Percentiles rank a stretch among this genome's conserved stretches.
phyloP scores from a whole-genome alignment of 2,329 filamentous ascomycete species.

The Penicillium sp. region DNA sequence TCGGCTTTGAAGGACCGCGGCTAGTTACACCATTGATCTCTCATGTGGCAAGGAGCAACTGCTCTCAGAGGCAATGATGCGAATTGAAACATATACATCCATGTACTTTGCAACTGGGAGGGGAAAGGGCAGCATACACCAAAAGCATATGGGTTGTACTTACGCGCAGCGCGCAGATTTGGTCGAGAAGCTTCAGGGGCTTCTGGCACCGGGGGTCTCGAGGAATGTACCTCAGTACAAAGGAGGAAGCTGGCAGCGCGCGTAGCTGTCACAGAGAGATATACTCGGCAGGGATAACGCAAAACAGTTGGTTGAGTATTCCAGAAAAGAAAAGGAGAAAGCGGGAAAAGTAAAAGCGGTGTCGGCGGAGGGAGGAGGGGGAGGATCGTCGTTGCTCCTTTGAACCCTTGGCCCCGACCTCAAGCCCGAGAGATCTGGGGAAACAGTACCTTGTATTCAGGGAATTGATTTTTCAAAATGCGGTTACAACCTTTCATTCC shows the following conservation, averaged over 20 bases:
- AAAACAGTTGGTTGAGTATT: not conserved
- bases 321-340: constrained; percentile 20
- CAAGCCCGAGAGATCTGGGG: not conserved
- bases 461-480: too few species aligned
- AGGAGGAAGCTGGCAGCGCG: constrained; percentile 1
- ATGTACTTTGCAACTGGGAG: not conserved
- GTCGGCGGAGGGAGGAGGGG: constrained; percentile 17
- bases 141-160: constrained; percentile 13
- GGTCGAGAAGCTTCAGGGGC: constrained; percentile 14
- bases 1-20: not conserved
- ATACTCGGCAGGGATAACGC: not conserved
- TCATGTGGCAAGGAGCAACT: not conserved
- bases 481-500: not conserved
- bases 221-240: constrained; percentile 11
- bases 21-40: not conserved
- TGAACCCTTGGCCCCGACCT: not conserved
- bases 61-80: not conserved
- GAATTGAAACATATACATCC: not conserved
- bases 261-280: not conserved
- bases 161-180: constrained; percentile 14
- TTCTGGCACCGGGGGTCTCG: not conserved
- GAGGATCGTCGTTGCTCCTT: constrained; percentile 21
- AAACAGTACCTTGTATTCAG: not conserved
- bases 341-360: constrained; percentile 26
- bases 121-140: not conserved